Percentiles rank a stretch among this genome's conserved stretches.
These are phyloP conservation scores for Aureobasidium namibiae DNA, from an alignment of 2,329 filamentous ascomycete genomes.

Conservation along the genomic window DNA sequence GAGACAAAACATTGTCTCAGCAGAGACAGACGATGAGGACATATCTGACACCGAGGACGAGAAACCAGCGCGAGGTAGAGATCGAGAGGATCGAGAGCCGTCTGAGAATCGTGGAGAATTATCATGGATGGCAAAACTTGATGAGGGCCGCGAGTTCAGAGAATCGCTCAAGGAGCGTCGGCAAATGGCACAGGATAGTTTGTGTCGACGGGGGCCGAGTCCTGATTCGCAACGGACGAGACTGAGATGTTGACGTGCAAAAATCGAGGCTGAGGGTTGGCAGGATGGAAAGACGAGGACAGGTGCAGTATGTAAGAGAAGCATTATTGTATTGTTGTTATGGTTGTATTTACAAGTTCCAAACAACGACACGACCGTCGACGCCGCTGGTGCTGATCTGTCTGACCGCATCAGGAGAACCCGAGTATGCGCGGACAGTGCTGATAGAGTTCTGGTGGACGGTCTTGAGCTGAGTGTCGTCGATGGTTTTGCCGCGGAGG, in stretches of 20 bases:
- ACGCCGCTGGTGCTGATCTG: constrained; percentile 66
- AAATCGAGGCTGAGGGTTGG: background rate
- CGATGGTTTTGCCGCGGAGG: constrained; percentile 82
- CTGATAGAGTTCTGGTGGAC: constrained; percentile 95
- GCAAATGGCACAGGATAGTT: background rate
- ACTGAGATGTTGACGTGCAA: background rate
- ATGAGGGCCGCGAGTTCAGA: background rate
- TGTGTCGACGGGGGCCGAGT: background rate
- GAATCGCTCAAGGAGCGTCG: background rate
- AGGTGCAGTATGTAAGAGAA: background rate
- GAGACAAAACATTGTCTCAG: background rate
- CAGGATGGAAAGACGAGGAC: background rate
- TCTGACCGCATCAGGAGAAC: constrained; percentile 47
- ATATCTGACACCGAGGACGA: no score
- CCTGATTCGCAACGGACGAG: background rate
- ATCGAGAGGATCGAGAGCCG: no score
- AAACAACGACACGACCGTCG: constrained; percentile 41
- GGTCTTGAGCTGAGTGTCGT: constrained; percentile 90
- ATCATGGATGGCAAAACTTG: no score
- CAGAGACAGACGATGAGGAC: background rate
- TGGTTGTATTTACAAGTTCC: constrained; percentile 30
- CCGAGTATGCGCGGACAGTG: constrained; percentile 67
- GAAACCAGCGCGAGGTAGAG: no score
- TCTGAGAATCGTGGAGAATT: no score
- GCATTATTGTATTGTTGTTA: background rate